phyloP scores from a whole-genome alignment of 495 filamentous ascomycete species.

The Aspergillus cavernicola region DNA sequence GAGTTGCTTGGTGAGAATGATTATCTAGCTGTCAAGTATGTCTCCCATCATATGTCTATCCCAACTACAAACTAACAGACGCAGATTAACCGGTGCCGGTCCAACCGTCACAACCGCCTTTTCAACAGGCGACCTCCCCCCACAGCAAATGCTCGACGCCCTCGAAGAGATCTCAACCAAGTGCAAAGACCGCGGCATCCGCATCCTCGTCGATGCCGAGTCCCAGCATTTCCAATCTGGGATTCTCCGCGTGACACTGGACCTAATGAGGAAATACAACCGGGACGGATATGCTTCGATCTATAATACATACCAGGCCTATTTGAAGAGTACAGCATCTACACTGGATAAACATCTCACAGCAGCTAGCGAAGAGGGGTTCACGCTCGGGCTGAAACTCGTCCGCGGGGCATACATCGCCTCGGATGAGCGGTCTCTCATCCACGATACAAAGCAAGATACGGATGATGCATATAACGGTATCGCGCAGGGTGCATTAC shows the following conservation, averaged over 20 bases:
- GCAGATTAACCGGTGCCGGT: slow-evolving; percentile 32
- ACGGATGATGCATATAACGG: too few relatives aligned
- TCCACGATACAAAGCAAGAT: too few relatives aligned
- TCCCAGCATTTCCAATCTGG: slow-evolving; percentile 71
- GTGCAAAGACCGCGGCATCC: slow-evolving; percentile 54
- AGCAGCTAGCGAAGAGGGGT: slow-evolving; percentile 54
- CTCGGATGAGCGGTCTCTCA: too few relatives aligned
- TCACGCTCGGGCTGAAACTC: too few relatives aligned
- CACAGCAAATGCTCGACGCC: slow-evolving; percentile 35
- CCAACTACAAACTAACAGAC: not conserved
- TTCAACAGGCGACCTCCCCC: slow-evolving; percentile 19
- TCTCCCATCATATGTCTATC: not conserved
- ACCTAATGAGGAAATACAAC: slow-evolving; percentile 74
- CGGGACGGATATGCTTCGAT: slow-evolving; percentile 53
- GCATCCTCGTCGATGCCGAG: slow-evolving; percentile 81
- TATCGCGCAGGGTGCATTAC: too few relatives aligned
- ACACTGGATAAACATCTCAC: slow-evolving; percentile 61
- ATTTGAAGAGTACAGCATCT: slow-evolving; percentile 63
- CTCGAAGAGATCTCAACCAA: slow-evolving; percentile 34
- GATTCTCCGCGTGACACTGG: slow-evolving; percentile 71
- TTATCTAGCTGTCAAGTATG: slow-evolving; percentile 76
- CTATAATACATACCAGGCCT: slow-evolving; percentile 76
- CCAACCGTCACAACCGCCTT: slow-evolving; percentile 31
- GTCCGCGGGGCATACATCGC: too few relatives aligned
- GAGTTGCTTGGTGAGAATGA: slow-evolving; percentile 62